Conservation (phyloP, 495 filamentous ascomycete genomes). For the Talaromyces trachyspermus region DNA sequence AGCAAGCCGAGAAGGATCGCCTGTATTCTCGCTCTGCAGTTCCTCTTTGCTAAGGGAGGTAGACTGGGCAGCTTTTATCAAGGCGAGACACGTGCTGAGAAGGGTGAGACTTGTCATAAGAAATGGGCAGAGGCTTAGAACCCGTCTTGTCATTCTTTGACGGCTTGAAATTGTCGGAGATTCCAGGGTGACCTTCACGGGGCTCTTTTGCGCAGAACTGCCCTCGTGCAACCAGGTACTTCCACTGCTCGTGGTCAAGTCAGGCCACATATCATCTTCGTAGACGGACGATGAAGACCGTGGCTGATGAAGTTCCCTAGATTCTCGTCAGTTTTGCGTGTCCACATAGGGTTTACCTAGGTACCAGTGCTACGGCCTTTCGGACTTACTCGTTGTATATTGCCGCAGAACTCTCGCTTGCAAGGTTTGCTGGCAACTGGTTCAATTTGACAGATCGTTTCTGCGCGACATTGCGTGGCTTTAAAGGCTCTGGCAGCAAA, state of each 20-base stretch:
- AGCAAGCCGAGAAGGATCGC: background rate
- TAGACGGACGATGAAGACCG: constrained; percentile 5
- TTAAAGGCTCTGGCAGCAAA: constrained; percentile 4
- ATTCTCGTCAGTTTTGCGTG: background rate
- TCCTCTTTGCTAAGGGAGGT: too few relatives aligned
- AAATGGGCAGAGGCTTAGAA: background rate
- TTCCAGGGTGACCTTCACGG: background rate
- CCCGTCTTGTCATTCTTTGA: background rate
- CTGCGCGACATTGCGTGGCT: background rate
- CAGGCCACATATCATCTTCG: constrained; percentile 1
- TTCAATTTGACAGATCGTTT: background rate
- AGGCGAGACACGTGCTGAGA: too few relatives aligned
- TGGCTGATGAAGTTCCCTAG: background rate
- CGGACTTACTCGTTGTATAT: constrained; percentile 1
- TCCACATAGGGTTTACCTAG: background rate
- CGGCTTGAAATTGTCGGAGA: background rate
- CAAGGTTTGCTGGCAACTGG: background rate
- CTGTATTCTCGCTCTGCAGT: background rate
- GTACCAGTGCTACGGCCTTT: too few relatives aligned
- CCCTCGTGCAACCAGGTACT: background rate
- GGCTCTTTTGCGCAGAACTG: background rate
- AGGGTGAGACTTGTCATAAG: too few relatives aligned
- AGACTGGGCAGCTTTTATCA: too few relatives aligned
- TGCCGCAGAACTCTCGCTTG: background rate
- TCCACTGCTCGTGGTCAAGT: constrained; percentile 1